A percentile compares a stretch with the other conserved stretches of the same genome.
phyloP scores from a whole-genome alignment of 192 early-diverging fungal species.

The Mortierella antarctica region DNA sequence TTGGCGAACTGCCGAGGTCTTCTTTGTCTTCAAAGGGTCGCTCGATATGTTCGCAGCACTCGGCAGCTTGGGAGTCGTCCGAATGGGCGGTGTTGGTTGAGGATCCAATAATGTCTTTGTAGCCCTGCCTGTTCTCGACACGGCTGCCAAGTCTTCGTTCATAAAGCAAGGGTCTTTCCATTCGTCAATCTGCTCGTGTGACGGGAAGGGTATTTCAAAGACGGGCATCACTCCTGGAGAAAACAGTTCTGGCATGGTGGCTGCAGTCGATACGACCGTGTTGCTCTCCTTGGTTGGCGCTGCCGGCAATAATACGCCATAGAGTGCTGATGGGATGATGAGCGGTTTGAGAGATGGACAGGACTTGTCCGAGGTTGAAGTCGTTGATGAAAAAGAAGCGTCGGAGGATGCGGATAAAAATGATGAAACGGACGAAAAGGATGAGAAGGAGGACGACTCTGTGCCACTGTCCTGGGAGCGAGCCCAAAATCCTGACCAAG shows the following conservation, averaged over 20 bases:
- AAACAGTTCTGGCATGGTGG: slow-evolving; percentile 6
- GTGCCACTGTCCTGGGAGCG: no score
- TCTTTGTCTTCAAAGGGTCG: no score
- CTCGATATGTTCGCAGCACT: no score
- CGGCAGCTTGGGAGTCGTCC: no score
- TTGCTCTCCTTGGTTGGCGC: neutral
- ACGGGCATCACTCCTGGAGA: slow-evolving; percentile 15
- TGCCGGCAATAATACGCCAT: no score
- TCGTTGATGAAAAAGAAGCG: no score
- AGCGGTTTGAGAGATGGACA: neutral
- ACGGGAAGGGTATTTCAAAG: slow-evolving; percentile 7
- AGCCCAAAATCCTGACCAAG: no score
- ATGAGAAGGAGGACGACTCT: no score
- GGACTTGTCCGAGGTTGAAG: neutral
- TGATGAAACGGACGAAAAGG: no score
- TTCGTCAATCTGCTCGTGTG: slow-evolving; percentile 5
- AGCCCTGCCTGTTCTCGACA: neutral
- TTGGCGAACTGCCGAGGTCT: no score
- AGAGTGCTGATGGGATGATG: neutral
- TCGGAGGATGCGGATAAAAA: no score
- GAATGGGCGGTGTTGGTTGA: no score
- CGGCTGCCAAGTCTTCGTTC: slow-evolving; percentile 2
- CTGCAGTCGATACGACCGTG: neutral
- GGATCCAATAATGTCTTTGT: neutral
- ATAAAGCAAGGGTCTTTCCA: slow-evolving; percentile 21